phyloP scores from a whole-genome alignment of 352 stramenopile species.

The Phytophthora sansomeana region DNA sequence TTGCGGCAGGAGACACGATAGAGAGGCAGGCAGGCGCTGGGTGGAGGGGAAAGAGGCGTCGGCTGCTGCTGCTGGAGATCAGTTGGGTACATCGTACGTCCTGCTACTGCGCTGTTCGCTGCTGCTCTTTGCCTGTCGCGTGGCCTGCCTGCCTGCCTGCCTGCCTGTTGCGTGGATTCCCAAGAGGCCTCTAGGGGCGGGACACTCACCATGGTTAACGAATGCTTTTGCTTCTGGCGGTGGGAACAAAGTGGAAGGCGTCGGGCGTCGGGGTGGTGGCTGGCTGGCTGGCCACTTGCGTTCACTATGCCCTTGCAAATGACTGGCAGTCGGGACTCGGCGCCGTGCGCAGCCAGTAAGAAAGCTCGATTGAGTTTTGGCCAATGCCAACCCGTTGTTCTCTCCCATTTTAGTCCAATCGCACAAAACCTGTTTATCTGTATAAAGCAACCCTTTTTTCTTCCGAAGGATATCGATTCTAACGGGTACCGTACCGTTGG shows the following conservation, averaged over 20 bases:
- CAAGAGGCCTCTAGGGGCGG: background rate
- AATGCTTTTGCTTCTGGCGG: constrained; percentile 87
- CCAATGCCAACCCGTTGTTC: constrained; percentile 34
- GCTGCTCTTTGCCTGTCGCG: background rate
- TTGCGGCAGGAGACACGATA: no score
- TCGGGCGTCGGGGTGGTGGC: constrained; percentile 22
- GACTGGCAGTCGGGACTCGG: constrained; percentile 80
- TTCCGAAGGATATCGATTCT: constrained; percentile 4
- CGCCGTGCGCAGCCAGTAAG: constrained; percentile 45
- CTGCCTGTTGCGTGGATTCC: constrained; percentile 1
- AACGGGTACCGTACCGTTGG: background rate
- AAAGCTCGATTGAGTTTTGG: constrained; percentile 27
- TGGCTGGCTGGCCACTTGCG: constrained; percentile 54
- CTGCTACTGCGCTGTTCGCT: constrained; percentile 19
- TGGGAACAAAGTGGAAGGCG: constrained; percentile 76
- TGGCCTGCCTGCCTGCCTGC: background rate
- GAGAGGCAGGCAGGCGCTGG: no score
- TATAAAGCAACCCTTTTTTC: background rate
- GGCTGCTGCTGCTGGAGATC: background rate
- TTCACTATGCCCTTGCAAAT: constrained; percentile 76
- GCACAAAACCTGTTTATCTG: background rate
- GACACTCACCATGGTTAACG: constrained; percentile 81
- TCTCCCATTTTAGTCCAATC: constrained; percentile 40
- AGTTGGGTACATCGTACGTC: background rate
- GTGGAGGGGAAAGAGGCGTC: no score